Percentiles rank a stretch among this genome's conserved stretches.
Evolutionary conservation across 345 rosid species (phyloP).

Genomic region (Lagerstroemia speciosa): DNA sequence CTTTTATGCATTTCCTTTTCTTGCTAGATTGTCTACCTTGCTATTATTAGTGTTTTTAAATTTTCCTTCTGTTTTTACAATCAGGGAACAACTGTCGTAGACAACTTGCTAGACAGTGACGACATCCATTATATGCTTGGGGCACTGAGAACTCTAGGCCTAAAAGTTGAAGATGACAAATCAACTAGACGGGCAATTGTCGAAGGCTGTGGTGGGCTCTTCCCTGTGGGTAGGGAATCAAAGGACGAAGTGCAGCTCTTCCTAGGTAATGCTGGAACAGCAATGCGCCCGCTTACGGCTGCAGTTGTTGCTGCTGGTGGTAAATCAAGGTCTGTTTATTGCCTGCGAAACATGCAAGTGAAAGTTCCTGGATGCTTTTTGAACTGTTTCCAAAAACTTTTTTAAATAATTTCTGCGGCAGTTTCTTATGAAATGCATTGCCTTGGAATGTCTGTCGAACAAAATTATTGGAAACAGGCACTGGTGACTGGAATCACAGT

Average conservation of each 20-base stretch:
- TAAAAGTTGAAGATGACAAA: conserved; percentile 48
- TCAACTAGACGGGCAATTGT: conserved; percentile 49
- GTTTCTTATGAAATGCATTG: not conserved
- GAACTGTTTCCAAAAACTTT: not conserved
- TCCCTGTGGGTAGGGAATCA: conserved; percentile 51
- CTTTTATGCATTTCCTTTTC: not conserved
- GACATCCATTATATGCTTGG: conserved; percentile 87
- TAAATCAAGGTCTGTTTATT: conserved; percentile 47
- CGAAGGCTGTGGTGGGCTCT: conserved; percentile 80
- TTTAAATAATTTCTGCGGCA: too few relatives aligned
- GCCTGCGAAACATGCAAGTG: not conserved
- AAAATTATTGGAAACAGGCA: not conserved
- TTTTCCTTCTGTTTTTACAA: not conserved
- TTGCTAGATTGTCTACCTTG: not conserved
- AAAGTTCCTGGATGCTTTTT: not conserved
- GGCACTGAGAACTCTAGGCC: conserved; percentile 67
- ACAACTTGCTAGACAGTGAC: conserved; percentile 84
- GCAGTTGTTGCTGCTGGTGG: conserved; percentile 92
- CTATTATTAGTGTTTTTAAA: not conserved
- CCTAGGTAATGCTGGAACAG: conserved; percentile 96
- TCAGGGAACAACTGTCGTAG: conserved; percentile 85
- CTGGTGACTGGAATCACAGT: not conserved
- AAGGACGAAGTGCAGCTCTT: conserved; percentile 59
- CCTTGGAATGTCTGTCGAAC: not conserved
- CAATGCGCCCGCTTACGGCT: conserved; percentile 95